Conservation (phyloP, 805 yeast genomes). For the Hanseniaspora hatyaiensis region DNA sequence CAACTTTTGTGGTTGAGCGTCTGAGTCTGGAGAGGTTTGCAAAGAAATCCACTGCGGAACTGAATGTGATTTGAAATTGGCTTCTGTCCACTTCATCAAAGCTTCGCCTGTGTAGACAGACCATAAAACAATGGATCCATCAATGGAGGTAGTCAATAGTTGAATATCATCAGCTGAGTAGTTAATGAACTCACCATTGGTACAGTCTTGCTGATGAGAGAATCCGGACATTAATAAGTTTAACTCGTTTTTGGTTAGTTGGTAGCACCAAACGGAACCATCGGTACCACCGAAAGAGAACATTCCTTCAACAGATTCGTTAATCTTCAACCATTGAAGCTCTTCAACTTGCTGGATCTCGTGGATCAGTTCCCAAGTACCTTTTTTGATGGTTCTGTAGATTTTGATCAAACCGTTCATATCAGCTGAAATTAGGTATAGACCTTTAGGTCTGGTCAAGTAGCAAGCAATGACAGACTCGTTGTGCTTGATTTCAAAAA, state of each 20-base stretch:
- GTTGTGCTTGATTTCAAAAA: constrained; percentile 70
- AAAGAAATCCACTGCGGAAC: constrained; percentile 80
- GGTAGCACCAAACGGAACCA: constrained; percentile 92
- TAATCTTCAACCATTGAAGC: constrained; percentile 69
- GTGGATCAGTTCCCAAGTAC: constrained; percentile 68
- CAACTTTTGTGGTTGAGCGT: constrained; percentile 21
- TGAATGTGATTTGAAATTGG: constrained; percentile 56
- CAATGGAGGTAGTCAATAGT: constrained; percentile 70
- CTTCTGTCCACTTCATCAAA: constrained; percentile 52
- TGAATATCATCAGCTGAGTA: constrained; percentile 44
- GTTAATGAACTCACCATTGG: constrained; percentile 65
- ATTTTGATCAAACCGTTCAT: constrained; percentile 82
- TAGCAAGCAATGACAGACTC: constrained; percentile 82
- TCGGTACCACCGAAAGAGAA: constrained; percentile 89
- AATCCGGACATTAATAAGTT: constrained; percentile 69
- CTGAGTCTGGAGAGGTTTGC: constrained; percentile 38
- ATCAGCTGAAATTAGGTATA: constrained; percentile 75
- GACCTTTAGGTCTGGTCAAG: constrained; percentile 66
- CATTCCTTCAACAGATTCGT: constrained; percentile 57
- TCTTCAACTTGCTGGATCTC: constrained; percentile 82
- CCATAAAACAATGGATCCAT: constrained; percentile 81
- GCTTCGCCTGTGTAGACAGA: constrained; percentile 68
- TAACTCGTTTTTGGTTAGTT: constrained; percentile 48
- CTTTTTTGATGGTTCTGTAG: constrained; percentile 59
- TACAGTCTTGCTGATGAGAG: constrained; percentile 69